phyloP scores from a whole-genome alignment of 768 basidiomycete genomes.

The Naematelia aurantialba region DNA sequence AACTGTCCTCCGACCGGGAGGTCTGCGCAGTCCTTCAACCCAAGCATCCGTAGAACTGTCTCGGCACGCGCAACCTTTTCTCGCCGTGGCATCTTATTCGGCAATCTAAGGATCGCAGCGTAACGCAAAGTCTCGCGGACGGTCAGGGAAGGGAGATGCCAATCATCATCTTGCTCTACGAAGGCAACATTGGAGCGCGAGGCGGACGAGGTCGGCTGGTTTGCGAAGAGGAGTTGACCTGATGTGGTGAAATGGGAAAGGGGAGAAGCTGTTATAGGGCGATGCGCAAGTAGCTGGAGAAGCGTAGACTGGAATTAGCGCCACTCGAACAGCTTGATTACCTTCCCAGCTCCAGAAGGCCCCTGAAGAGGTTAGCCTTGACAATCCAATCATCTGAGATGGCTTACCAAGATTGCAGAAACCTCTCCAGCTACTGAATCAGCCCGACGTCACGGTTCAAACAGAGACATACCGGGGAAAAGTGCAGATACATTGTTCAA shows the following conservation, averaged over 20 bases:
- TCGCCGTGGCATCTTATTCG: constrained; percentile 45
- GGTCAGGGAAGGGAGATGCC: constrained; percentile 51
- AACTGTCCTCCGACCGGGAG: constrained; percentile 54
- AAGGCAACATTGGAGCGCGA: constrained; percentile 48
- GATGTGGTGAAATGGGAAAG: constrained; percentile 46
- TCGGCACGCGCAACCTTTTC: constrained; percentile 54
- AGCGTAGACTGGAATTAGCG: constrained; percentile 45
- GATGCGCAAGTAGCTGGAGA: constrained; percentile 50
- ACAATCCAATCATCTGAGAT: neutral
- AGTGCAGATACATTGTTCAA: constrained; percentile 44
- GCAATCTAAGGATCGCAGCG: constrained; percentile 53
- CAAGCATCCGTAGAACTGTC: constrained; percentile 55
- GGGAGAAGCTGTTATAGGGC: constrained; percentile 42
- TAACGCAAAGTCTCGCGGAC: constrained; percentile 48
- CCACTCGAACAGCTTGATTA: neutral
- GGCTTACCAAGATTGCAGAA: constrained; percentile 45
- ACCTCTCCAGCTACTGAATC: constrained; percentile 45
- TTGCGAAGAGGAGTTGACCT: constrained; percentile 48
- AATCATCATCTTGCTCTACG: constrained; percentile 53
- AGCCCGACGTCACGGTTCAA: neutral
- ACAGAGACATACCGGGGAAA: constrained; percentile 44
- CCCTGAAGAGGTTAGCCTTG: constrained; percentile 9
- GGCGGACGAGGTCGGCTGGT: constrained; percentile 12
- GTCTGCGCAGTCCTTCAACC: constrained; percentile 55
- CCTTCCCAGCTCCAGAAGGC: constrained; percentile 15